Conservation (phyloP, 352 stramenopile species). For the Pythium brassicae region DNA sequence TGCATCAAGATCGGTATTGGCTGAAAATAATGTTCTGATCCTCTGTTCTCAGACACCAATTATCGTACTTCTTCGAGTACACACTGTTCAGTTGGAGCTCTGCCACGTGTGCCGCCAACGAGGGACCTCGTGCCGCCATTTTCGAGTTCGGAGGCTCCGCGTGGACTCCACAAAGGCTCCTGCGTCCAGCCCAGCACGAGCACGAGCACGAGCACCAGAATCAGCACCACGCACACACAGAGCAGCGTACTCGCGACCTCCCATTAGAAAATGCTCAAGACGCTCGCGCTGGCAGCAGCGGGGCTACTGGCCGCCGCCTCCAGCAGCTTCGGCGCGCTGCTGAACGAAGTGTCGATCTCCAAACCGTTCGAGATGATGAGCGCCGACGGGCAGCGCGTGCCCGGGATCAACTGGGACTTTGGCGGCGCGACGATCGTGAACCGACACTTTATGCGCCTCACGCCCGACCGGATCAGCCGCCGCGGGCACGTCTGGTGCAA, state of each 20-base stretch:
- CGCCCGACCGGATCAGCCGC: slow-evolving; percentile 75
- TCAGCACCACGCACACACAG: too few relatives aligned
- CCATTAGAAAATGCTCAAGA: slow-evolving; percentile 14
- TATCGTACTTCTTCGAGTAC: not conserved
- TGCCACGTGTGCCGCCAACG: slow-evolving; percentile 1
- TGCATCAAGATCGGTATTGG: too few relatives aligned
- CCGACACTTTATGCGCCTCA: slow-evolving; percentile 78
- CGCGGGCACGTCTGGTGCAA: slow-evolving; percentile 74
- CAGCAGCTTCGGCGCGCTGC: slow-evolving; percentile 21
- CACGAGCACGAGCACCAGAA: too few relatives aligned
- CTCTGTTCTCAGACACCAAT: too few relatives aligned
- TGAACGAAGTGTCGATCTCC: slow-evolving; percentile 59
- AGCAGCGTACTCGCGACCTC: too few relatives aligned
- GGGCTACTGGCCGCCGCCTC: slow-evolving; percentile 10
- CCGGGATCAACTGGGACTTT: slow-evolving; percentile 52
- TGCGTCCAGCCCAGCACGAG: too few relatives aligned
- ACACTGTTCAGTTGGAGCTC: not conserved
- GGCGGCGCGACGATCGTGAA: slow-evolving; percentile 68
- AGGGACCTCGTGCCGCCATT: too few relatives aligned
- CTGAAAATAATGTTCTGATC: too few relatives aligned
- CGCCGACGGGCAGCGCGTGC: slow-evolving; percentile 45
- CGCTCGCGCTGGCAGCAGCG: slow-evolving; percentile 17
- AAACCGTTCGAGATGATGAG: slow-evolving; percentile 80
- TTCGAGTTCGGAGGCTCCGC: not conserved
- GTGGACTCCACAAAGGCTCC: too few relatives aligned